Evolutionary conservation across 306 rosid species (phyloP).

Genomic region (Argentina anserina): DNA sequence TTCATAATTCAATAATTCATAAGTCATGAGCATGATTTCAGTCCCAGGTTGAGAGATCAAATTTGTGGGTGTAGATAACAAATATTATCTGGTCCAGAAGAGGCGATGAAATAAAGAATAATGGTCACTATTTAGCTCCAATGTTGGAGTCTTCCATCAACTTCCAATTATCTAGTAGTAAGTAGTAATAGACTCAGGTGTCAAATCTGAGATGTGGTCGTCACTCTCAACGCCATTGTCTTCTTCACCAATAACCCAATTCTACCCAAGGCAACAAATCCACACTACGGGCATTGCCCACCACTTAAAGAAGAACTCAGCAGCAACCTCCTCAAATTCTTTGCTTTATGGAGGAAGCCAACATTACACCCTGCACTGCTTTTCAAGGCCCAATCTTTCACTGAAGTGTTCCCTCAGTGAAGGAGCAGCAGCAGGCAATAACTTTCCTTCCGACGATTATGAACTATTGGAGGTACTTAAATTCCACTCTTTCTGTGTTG

Average conservation of each 20-base stretch:
- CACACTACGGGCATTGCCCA: background rate
- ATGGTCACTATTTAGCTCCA: background rate
- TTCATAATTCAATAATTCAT: too few species aligned
- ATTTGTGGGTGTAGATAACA: background rate
- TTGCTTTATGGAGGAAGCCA: background rate
- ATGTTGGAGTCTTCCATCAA: background rate
- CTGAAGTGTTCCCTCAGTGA: background rate
- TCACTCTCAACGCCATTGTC: background rate
- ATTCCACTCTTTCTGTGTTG: background rate
- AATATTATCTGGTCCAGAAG: too few species aligned
- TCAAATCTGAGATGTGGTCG: background rate
- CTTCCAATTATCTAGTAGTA: too few species aligned
- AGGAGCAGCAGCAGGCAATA: conserved; percentile 12
- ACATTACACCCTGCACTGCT: background rate
- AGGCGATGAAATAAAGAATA: background rate
- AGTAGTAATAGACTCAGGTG: background rate
- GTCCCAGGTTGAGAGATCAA: background rate
- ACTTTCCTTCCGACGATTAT: background rate
- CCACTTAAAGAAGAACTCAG: background rate
- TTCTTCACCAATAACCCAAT: background rate
- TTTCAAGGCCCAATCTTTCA: background rate
- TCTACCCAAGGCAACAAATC: background rate
- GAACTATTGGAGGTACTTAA: background rate
- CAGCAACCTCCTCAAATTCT: background rate
- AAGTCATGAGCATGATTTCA: too few species aligned